Percentiles rank a stretch among this genome's conserved stretches.
Conservation (phyloP, 164 flowering plant species). For the Magnolia kwangsiensis region DNA sequence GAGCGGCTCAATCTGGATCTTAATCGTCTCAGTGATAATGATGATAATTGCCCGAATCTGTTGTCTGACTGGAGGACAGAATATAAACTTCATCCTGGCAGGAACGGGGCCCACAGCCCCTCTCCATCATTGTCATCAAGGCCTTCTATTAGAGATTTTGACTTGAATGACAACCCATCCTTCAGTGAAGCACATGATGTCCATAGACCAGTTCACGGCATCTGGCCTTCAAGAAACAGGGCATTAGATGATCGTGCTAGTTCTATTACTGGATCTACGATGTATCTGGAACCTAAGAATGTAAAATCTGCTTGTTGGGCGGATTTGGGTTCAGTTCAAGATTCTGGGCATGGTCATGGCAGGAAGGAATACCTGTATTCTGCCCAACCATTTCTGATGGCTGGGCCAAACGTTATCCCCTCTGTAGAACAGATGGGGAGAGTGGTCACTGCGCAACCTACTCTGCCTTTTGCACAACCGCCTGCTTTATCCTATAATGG, state of each 20-base stretch:
- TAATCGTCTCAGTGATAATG: constrained; percentile 24
- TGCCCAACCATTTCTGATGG: constrained; percentile 18
- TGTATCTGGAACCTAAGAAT: background rate
- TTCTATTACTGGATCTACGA: constrained; percentile 3
- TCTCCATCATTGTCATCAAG: constrained; percentile 7
- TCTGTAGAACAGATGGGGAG: constrained; percentile 22
- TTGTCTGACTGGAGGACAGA: constrained; percentile 7
- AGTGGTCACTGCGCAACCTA: constrained; percentile 17
- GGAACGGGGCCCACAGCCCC: constrained; percentile 2
- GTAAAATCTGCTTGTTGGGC: constrained; percentile 10
- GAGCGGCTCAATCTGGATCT: constrained; percentile 26
- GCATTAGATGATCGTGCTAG: background rate
- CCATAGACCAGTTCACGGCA: constrained; percentile 4
- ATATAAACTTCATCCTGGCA: background rate
- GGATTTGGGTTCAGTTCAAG: constrained; percentile 20
- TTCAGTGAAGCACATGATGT: constrained; percentile 15
- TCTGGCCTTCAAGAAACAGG: constrained; percentile 5
- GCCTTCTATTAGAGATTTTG: constrained; percentile 20
- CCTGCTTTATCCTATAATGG: constrained; percentile 24
- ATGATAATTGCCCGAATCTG: constrained; percentile 15
- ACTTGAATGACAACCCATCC: constrained; percentile 28
- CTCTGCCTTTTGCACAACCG: constrained; percentile 12
- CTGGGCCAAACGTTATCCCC: constrained; percentile 15
- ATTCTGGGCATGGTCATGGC: constrained; percentile 18
- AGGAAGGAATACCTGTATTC: background rate